These are phyloP conservation scores for Mrakia blollopis DNA, from an alignment of 768 basidiomycete genomes.

Conservation along the genomic window DNA sequence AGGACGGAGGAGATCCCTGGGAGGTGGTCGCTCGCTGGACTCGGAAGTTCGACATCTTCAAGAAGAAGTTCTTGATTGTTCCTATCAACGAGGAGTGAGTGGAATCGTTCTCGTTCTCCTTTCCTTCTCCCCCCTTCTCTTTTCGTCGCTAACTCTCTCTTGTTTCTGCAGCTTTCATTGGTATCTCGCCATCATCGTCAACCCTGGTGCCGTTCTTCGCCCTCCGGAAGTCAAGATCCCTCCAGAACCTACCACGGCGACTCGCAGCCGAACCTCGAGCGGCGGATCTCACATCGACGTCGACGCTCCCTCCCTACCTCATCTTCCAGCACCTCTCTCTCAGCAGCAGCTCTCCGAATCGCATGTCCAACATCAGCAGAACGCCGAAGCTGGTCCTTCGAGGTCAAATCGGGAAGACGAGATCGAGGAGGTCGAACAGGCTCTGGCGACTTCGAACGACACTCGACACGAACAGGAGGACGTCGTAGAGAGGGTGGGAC, in stretches of 20 bases:
- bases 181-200: conserved; percentile 91
- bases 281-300: background rate
- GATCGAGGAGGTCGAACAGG: background rate
- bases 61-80: conserved; percentile 85
- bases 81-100: conserved; percentile 94
- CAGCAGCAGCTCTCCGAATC: background rate
- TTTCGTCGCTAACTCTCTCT: background rate
- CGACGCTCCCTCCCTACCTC: background rate
- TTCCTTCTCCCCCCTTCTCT: background rate
- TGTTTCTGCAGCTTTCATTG: conserved; percentile 72
- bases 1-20: conserved; percentile 49
- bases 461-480: background rate
- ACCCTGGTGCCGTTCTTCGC: conserved; percentile 61
- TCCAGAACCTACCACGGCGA: background rate
- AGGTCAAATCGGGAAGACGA: background rate
- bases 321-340: background rate
- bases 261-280: background rate
- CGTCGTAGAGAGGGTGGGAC: background rate
- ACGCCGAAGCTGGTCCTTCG: background rate
- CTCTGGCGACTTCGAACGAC: background rate
- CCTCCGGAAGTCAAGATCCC: conserved; percentile 10
- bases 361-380: background rate
- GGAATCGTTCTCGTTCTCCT: background rate
- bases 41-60: conserved; percentile 70
- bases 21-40: conserved; percentile 91